Base-by-base conservation (phyloP, 2,329 filamentous ascomycete species). In the Fusarium sambucinum region DNA sequence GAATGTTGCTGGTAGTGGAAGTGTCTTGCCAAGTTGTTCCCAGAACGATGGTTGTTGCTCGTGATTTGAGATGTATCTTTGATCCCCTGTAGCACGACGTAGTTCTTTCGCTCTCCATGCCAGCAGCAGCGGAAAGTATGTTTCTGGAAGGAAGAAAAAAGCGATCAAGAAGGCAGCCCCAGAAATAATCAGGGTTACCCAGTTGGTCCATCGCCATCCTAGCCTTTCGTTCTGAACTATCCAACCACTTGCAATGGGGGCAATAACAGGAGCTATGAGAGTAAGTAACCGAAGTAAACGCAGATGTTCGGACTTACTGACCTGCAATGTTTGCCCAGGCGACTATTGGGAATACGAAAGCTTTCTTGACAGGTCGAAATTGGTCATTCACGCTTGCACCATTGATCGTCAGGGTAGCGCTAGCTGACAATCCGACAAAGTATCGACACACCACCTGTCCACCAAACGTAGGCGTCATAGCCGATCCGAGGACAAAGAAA, bases 131-230 rank as follows among this genome's bases (percentile, higher is more conserved):
- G 75, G 77, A 27, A 73, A 84, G 68, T 90, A 91, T 2, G 89
- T 91, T 75, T 91, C 89, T 3, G 89, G 89, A 32, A 91, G 87
- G 51, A 88, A 81, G 19, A 87, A 70, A 38, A 87, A 73, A 50
- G 91, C 85, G 41, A 85, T 69, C 29, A 80, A 75, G 23, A 90
- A 81, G 60, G 89, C 77, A 14, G 84, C 73, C 2, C 81, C 85
- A 6, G 87, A 83, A 84, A 88, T 88, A 42, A 91, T 90, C 42
- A 90, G 77, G 54, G 90, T 81, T 2, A 88, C 81, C 77, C 89
- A 91, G 74, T 90, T 89, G 0, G 82, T 81, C 87, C 87, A 90
- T 32, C 86, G 80, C 84, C 88, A 91, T 5, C 50, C 50, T 1
- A 59, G 27, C 0, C 3, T 23, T 2, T 23, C 25, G 4, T 56